Evolutionary conservation across 2,329 filamentous ascomycete species (phyloP), one percentile per base, ranked within the genome.

Genomic region (Aspergillus intermedius): DNA sequence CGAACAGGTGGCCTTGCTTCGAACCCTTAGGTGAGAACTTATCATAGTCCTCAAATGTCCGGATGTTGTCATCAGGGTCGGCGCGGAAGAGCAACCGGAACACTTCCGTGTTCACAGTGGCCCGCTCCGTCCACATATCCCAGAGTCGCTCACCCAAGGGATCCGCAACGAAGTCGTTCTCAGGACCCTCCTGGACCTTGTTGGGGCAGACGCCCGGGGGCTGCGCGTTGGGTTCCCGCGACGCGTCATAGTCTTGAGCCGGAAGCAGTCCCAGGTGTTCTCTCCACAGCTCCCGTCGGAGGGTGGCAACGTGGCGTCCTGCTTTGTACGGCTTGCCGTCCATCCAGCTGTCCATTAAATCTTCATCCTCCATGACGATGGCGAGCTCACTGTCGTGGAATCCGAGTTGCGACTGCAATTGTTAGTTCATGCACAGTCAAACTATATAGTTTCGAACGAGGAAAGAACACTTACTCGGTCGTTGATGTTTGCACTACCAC

Each of bases 41-140:
- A 60, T 95, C 84, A 64, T 97, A 97, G 54, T 96, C 89, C 2
- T 90, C 83, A 58, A 95, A 97, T 0, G 80, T 94, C 77, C 85
- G 88, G 65, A 96, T 88, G 61, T 87, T 78, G 61, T 96, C 82
- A 67, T 97, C 91, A 0, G 93, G 91, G 63, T 97, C 91, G 74
- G 82, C 71, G 63, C 94, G 88, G 79, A 96, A 95, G 10, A 90
- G 82, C 58, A 84, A 83, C 53, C 78, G 80, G 64, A 94, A 95
- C 10, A 87, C 80, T 43, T 89, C 83, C 0, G 89, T 95, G 72
- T 95, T 95, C 35, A 74, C 79, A 34, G 76, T 78, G 0, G 91
- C 90, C 9, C 85, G 88, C 37, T 66, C 69, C 25, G 80, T 82
- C 90, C 90, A 95, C 28, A 88, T 75, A 23, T 77, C 71, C 61